Conservation (phyloP, 208 protist genomes). For the Tritrichomonas musculus region DNA sequence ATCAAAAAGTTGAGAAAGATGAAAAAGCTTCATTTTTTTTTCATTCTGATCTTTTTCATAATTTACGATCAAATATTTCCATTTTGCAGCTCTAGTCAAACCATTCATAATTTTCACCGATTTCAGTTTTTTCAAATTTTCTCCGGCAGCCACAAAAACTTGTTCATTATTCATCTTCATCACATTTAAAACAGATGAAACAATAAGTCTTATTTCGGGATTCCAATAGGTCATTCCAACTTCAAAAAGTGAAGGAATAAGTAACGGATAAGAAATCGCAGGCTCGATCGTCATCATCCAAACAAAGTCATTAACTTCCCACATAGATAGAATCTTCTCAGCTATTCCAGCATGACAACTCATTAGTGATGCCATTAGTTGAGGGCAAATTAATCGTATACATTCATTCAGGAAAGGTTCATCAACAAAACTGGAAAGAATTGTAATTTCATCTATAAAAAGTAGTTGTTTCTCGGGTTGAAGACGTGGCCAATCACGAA, state of each 20-base stretch:
- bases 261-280: not conserved
- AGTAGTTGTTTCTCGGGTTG: not conserved
- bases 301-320: slow-evolving; percentile 19
- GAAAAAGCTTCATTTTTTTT: too few relatives aligned
- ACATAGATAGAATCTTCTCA: not conserved
- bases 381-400: not conserved
- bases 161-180: not conserved
- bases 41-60: not conserved
- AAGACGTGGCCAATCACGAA: not conserved
- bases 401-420: not conserved
- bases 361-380: not conserved
- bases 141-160: not conserved
- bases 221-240: not conserved
- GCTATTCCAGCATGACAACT: not conserved
- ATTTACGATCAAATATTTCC: not conserved
- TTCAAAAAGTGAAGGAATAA: not conserved
- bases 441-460: slow-evolving; percentile 12
- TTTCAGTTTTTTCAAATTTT: not conserved
- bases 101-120: not conserved
- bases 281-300: not conserved
- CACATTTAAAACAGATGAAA: not conserved
- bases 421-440: slow-evolving; percentile 15
- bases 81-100: not conserved
- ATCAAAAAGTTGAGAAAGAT: too few relatives aligned
- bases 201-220: not conserved